Conservation (phyloP, 768 basidiomycete genomes). For the Mycena sanguinolenta region DNA sequence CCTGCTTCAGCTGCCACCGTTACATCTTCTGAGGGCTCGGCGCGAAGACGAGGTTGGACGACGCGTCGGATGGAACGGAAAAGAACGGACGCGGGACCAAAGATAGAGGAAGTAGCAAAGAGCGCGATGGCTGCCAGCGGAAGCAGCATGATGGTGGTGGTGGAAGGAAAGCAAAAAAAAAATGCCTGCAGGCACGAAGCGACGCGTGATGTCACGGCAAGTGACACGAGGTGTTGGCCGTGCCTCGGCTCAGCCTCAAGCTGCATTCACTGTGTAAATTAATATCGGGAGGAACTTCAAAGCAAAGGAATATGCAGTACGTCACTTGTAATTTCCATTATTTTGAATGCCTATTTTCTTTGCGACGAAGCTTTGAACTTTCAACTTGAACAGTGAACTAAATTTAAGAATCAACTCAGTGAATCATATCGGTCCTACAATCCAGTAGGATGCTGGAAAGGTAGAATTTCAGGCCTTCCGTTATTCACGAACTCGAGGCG, state of each 20-base stretch:
- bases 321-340: no score
- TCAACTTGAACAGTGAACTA: no score
- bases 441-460: no score
- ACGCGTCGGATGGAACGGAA: slow-evolving; percentile 34
- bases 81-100: slow-evolving; percentile 17
- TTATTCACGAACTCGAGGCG: no score
- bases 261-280: no score
- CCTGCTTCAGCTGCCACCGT: slow-evolving; percentile 19
- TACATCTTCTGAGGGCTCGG: slow-evolving; percentile 8
- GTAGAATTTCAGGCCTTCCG: no score
- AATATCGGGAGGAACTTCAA: no score
- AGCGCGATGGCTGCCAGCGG: slow-evolving; percentile 33
- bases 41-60: slow-evolving; percentile 9
- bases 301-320: no score
- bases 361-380: no score
- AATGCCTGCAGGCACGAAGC: slow-evolving; percentile 8
- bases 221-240: neutral
- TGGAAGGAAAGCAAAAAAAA: slow-evolving; percentile 24
- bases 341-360: no score
- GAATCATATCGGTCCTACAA: no score
- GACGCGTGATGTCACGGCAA: slow-evolving; percentile 5
- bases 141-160: slow-evolving; percentile 26
- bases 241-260: neutral
- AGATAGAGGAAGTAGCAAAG: slow-evolving; percentile 30
- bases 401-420: no score